These are phyloP conservation scores for Westerdykella ornata DNA, from an alignment of 2,329 filamentous ascomycete species.

Conservation along the genomic window DNA sequence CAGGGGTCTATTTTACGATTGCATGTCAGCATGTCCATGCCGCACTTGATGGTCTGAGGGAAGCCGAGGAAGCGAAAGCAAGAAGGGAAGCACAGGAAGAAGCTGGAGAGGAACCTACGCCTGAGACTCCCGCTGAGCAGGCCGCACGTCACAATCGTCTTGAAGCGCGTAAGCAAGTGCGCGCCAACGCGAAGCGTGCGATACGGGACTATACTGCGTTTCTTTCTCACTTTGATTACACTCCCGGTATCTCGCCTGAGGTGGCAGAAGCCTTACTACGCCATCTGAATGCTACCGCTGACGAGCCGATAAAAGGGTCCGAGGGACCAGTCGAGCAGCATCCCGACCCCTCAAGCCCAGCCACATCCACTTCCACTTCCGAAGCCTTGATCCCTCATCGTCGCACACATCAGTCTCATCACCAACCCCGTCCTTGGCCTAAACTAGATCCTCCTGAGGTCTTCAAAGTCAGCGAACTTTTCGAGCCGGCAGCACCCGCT, in stretches of 20 bases:
- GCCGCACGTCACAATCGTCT: conserved; percentile 45
- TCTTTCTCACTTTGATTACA: conserved; percentile 69
- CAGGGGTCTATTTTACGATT: conserved; percentile 62
- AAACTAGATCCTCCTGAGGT: conserved; percentile 46
- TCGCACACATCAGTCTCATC: conserved; percentile 13
- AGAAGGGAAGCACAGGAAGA: conserved; percentile 18
- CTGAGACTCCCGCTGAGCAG: conserved; percentile 42
- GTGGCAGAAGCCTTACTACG: conserved; percentile 50
- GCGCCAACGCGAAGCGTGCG: conserved; percentile 67
- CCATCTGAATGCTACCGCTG: conserved; percentile 10
- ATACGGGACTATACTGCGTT: conserved; percentile 68
- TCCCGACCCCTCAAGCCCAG: conserved; percentile 1
- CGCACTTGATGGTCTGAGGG: conserved; percentile 47
- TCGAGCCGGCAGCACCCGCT: conserved; percentile 59
- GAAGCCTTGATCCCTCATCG: conserved; percentile 44
- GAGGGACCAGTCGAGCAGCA: not conserved
- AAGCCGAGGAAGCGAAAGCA: conserved; percentile 32
- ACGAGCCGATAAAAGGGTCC: not conserved
- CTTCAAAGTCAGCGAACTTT: conserved; percentile 58
- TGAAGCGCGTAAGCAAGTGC: conserved; percentile 62
- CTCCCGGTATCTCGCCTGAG: conserved; percentile 59
- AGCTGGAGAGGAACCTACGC: conserved; percentile 23
- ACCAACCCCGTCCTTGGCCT: conserved; percentile 36
- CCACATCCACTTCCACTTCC: conserved; percentile 18
- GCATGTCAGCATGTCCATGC: conserved; percentile 59